Conservation (phyloP, 2,329 filamentous ascomycete species). For the Venturia asperata region DNA sequence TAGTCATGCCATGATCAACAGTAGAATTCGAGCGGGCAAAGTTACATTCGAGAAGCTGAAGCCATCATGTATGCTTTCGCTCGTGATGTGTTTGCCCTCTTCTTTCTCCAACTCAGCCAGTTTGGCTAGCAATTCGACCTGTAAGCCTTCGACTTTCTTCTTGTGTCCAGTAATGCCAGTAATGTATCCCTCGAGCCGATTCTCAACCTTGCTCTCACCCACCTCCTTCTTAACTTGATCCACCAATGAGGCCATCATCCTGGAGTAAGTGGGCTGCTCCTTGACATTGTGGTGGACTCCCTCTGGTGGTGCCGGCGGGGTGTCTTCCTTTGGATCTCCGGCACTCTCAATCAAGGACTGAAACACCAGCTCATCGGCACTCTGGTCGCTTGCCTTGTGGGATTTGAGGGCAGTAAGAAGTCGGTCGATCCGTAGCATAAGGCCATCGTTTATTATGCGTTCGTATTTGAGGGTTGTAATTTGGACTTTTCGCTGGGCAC, state of each 20-base stretch:
- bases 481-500: constrained; percentile 74
- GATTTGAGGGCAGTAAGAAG: constrained; percentile 68
- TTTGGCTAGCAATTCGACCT: constrained; percentile 66
- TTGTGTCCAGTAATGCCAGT: constrained; percentile 70
- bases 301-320: constrained; percentile 68
- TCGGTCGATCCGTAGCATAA: constrained; percentile 73
- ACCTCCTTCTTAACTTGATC: constrained; percentile 87
- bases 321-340: constrained; percentile 61
- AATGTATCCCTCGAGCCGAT: constrained; percentile 66
- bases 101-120: constrained; percentile 77
- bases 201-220: constrained; percentile 64
- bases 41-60: constrained; percentile 78
- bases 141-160: constrained; percentile 68
- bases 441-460: constrained; percentile 82
- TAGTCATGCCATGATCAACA: not conserved
- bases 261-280: constrained; percentile 76
- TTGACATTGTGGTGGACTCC: constrained; percentile 71
- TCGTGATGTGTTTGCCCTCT: constrained; percentile 86
- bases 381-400: constrained; percentile 57
- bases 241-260: constrained; percentile 96
- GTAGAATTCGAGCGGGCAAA: not conserved
- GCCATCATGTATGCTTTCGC: constrained; percentile 77
- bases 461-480: constrained; percentile 92
- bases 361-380: constrained; percentile 77
- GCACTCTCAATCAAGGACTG: constrained; percentile 79